Conservation (phyloP, 306 rosid genomes). For the Cicer judaicum region DNA sequence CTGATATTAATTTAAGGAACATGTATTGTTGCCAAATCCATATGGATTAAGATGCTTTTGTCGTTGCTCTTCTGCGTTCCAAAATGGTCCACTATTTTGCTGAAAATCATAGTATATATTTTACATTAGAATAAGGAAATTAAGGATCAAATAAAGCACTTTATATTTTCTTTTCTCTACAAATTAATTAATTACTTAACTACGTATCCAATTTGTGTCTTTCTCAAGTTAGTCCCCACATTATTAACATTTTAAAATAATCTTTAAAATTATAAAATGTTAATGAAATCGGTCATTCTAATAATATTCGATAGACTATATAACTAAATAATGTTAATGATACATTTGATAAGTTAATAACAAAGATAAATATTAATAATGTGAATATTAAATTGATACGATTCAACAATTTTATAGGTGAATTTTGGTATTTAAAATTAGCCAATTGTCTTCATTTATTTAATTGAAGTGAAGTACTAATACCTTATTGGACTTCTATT, state of each 20-base stretch:
- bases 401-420: too few relatives aligned
- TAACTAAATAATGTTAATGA: too few relatives aligned
- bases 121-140: conserved; percentile 41
- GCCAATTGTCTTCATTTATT: background rate
- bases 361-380: too few relatives aligned
- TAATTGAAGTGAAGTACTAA: background rate
- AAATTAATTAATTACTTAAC: background rate
- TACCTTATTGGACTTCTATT: background rate
- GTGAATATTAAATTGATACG: too few relatives aligned
- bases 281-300: background rate
- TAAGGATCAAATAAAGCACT: background rate
- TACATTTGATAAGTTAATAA: too few relatives aligned
- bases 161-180: background rate
- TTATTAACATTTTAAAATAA: too few relatives aligned
- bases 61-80: conserved; percentile 83
- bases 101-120: conserved; percentile 58
- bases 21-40: conserved; percentile 63
- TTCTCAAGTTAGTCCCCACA: too few relatives aligned
- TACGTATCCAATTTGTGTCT: too few relatives aligned
- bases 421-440: too few relatives aligned
- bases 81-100: conserved; percentile 60
- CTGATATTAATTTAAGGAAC: conserved; percentile 59
- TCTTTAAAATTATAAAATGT: background rate
- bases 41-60: conserved; percentile 72
- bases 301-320: background rate